Base-by-base conservation (phyloP, 192 early-diverging fungal species). In the Coemansia sp. region DNA sequence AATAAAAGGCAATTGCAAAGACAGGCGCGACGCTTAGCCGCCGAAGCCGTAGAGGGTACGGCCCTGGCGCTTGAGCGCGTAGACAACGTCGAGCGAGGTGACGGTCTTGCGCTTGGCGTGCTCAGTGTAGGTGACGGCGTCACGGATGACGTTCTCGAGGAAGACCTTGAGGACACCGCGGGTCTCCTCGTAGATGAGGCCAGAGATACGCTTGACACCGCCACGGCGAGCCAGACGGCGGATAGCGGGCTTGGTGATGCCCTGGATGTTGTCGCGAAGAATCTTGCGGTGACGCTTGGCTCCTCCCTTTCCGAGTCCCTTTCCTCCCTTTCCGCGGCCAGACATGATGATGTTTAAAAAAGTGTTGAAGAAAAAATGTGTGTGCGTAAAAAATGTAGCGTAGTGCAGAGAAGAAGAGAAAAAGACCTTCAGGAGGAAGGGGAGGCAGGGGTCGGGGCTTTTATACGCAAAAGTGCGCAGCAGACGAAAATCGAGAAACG, bases 251-350 rank as follows among this genome's bases (percentile, higher is more conserved):
- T 97, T 97, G 80, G 96, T 97, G 83, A 97, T 97, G 68, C 95
- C 93, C 86, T 88, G 81, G 70, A 87, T 77, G 51, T 98, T 99
- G 78, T 99, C 97, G 76, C 97, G 93, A 75, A 99, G 91, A 91
- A 98, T 98, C 91, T 98, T 98, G 84, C 97, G 91, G 86, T 98
- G 97, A 84, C 96, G 96, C 91, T 98, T 98, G 86, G 96, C 96
- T 47, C 96, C 96, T 51, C 96, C 96, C 90, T 98, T 98, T 90
- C 96, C 96, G 57, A 98, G 88, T 82, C 96, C 96, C 87, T 98
- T 98, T 88, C 96, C 96, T 82, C 96, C 96, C 87, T 98, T 98
- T 84, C 96, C 96, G 77, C 96, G 93, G 78, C 96, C 96, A 89
- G 96, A 89, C 96, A 98, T 94, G 76, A 37, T 68, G 24, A 35